phyloP scores from a whole-genome alignment of 306 rosid species.

The Erythrophleum fordii region DNA sequence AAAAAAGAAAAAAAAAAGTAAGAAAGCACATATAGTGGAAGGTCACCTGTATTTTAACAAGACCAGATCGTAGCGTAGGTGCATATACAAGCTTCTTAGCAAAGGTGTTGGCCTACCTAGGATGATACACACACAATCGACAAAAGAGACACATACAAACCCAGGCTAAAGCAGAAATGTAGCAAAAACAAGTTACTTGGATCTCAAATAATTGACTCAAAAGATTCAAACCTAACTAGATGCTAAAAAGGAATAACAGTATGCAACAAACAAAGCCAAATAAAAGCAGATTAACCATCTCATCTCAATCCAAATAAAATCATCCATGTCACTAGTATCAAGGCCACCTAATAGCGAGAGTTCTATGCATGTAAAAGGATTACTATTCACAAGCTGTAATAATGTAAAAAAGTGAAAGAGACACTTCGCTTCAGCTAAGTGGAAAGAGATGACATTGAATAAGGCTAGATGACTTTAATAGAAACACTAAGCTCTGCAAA shows the following conservation, averaged over 20 bases:
- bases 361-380: neutral
- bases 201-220: constrained; percentile 92
- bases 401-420: neutral
- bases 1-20: neutral
- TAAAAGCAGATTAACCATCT: constrained; percentile 29
- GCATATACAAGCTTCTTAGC: constrained; percentile 87
- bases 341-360: constrained; percentile 10
- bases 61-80: constrained; percentile 65
- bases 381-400: neutral
- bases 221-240: constrained; percentile 84
- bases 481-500: no score
- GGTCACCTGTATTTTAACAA: constrained; percentile 83
- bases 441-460: neutral
- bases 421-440: neutral
- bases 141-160: neutral
- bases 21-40: constrained; percentile 4
- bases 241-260: constrained; percentile 91
- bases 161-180: constrained; percentile 6
- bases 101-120: constrained; percentile 82
- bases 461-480: constrained; percentile 8
- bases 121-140: constrained; percentile 6
- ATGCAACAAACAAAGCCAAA: constrained; percentile 65
- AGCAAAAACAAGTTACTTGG: constrained; percentile 68
- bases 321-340: neutral
- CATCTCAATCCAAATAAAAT: neutral